Evolutionary conservation across 106 monocot species (phyloP).

Genomic region (Xerophyta viscosa): DNA sequence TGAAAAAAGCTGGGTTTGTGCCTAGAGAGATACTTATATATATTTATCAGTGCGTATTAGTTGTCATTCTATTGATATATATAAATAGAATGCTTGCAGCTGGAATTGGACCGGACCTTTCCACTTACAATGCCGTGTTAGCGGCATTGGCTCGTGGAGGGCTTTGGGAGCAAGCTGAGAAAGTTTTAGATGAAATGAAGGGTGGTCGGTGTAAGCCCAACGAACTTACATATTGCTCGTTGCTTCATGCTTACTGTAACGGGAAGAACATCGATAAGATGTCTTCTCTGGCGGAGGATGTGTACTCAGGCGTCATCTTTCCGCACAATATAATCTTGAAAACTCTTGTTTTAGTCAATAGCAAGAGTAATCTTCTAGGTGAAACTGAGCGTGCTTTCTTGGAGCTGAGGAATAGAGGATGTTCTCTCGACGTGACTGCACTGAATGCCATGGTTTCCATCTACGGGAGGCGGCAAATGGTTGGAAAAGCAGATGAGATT

Average conservation of each 20-base stretch:
- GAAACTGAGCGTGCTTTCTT: constrained; percentile 68
- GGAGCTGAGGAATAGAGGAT: constrained; percentile 64
- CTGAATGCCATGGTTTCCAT: constrained; percentile 95
- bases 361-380: constrained; percentile 71
- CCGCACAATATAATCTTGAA: constrained; percentile 67
- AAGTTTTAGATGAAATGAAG: constrained; percentile 76
- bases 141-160: constrained; percentile 91
- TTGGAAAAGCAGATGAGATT: constrained; percentile 66
- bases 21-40: constrained; percentile 96
- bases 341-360: constrained; percentile 81
- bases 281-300: constrained; percentile 45
- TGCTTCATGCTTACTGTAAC: constrained; percentile 94
- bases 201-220: constrained; percentile 68
- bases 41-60: constrained; percentile 91
- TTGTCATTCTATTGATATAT: constrained; percentile 85
- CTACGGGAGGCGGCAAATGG: constrained; percentile 78
- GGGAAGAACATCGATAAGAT: constrained; percentile 49
- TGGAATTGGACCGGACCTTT: constrained; percentile 77
- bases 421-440: constrained; percentile 71
- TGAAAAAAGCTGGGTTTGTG: constrained; percentile 93
- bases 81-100: constrained; percentile 80
- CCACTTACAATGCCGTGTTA: constrained; percentile 87
- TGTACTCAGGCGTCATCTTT: constrained; percentile 56
- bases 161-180: constrained; percentile 84
- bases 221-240: constrained; percentile 74